Evolutionary conservation across 371 early-diverging fungal species (phyloP), one percentile per base, ranked within the genome.

Genomic region (Phascolomyces articulosus): DNA sequence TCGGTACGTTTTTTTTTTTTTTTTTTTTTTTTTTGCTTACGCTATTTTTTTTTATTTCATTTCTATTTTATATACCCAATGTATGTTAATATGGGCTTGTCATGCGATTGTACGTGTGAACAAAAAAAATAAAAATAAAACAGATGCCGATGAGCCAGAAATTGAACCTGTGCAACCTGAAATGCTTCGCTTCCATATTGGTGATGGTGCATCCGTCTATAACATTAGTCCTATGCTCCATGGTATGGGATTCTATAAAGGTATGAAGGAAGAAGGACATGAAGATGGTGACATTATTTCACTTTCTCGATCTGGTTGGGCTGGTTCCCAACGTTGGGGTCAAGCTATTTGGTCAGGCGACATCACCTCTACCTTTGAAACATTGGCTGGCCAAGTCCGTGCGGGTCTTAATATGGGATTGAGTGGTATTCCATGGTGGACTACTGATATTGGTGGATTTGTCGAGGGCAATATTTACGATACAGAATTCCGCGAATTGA

Each of bases 361-460:
- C 41, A 65, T 65, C 40, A 31, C 38, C 2, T 65, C 65, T 2
- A 65, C 60, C 0, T 65, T 65, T 23, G 60, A 48, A 24, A 54
- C 55, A 21, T 29, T 65, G n/a, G 51, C 60, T 13, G 55, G 28
- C 3, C 65, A 65, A 40, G 65, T 65, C 38, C 69, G 69, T 40
- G 69, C 61, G 16, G 69, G 69, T 57, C 34, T 68, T n/a, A 64
- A 63, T 23, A 63, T 68, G 54, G 64, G 58, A 18, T 38, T 68
- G 28, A 62, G 62, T 11, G 69, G 69, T 48, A 64, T 68, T 40
- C 64, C 64, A 28, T 68, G 64, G 60, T 68, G 69, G 69, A 64
- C 69, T 18, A 63, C 64, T 4, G 69, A 68, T 41, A 68, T 68
- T 44, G 69, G 64, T 57, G 69, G 69, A 41, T 68, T 68, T 51